Evolutionary conservation across 108 stramenopile species (phyloP), one percentile per base, ranked within the genome.

Genomic region (Conticribra weissflogii): DNA sequence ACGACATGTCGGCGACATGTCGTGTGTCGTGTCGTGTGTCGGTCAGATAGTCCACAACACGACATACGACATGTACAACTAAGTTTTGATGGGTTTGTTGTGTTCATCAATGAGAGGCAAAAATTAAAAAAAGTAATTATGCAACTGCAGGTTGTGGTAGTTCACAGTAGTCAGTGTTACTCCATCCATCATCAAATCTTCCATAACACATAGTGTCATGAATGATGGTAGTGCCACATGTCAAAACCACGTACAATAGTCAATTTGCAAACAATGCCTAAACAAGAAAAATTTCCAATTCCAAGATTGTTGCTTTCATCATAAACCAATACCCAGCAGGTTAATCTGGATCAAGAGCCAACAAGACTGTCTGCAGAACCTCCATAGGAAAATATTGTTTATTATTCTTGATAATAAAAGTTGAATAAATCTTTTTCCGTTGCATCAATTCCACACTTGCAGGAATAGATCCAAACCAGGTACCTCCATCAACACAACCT

Each of bases 401-500:
- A 48, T 62, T 62, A 3, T 62, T 22, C 47, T 62, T 62, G 25
- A 62, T 45, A 62, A 62, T 48, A 1, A 46, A 62, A n/a, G 1
- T 30, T 56, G 1, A 54, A 56, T 27, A 52, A 41, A 68, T 51
- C 18, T 56, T 33, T n/a, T 54, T n/a, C 34, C 28, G 29, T 44
- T 34, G 9, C 32, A 17, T 56, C 19, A 68, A 46, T 23, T 54
- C 54, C 21, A 68, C 66, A 48, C 19, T 1, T 16, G 36, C 21
- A 2, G 21, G 8, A 2, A 62, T 21, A 17, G 66, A 68, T 19
- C 54, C 66, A 68, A 68, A 68, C 66, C 66, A 68, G 41, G 66
- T 32, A 68, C 56, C 66, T 41, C 54, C 66, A 22, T 45, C 60
- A 45, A 48, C 60, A 36, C 60, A 62, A 7, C 46, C 60, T 45